phyloP scores from a whole-genome alignment of 371 early-diverging fungal genomes.

The Zychaea mexicana region DNA sequence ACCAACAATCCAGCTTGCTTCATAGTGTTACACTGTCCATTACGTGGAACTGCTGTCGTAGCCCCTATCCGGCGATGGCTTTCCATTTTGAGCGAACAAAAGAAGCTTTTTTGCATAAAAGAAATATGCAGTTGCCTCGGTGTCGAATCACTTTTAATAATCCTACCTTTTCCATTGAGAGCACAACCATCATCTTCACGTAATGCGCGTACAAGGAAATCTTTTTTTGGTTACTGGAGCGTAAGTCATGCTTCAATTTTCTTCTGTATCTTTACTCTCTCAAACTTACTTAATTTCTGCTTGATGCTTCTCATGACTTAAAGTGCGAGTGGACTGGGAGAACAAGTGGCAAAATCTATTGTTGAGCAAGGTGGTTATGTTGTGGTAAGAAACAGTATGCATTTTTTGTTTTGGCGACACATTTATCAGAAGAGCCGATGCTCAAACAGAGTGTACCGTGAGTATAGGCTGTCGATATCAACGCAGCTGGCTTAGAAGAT shows the following conservation, averaged over 20 bases:
- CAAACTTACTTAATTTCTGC: too few relatives aligned
- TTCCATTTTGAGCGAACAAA: conserved; percentile 42
- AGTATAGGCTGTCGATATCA: conserved; percentile 58
- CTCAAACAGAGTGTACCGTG: too few relatives aligned
- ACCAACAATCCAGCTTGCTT: too few relatives aligned
- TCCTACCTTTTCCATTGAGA: not conserved
- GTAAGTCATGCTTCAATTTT: conserved; percentile 17
- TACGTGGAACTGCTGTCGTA: too few relatives aligned
- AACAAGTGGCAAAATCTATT: conserved; percentile 26
- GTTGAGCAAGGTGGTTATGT: conserved; percentile 26
- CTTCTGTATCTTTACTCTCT: not conserved
- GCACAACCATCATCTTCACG: too few relatives aligned
- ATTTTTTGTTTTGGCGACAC: not conserved
- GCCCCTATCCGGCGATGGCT: not conserved
- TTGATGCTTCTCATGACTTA: too few relatives aligned
- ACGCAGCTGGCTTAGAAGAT: conserved; percentile 23
- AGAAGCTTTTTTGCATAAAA: conserved; percentile 11
- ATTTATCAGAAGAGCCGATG: not conserved
- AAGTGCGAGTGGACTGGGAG: conserved; percentile 50
- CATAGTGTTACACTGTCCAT: too few relatives aligned
- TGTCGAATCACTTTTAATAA: not conserved
- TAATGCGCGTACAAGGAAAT: conserved; percentile 24
- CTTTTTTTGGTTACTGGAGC: conserved; percentile 48
- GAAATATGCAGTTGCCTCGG: not conserved
- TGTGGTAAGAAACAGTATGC: conserved; percentile 20